These are phyloP conservation scores for Begonia peltatifolia DNA, from an alignment of 306 rosid genomes.

Conservation along the genomic window DNA sequence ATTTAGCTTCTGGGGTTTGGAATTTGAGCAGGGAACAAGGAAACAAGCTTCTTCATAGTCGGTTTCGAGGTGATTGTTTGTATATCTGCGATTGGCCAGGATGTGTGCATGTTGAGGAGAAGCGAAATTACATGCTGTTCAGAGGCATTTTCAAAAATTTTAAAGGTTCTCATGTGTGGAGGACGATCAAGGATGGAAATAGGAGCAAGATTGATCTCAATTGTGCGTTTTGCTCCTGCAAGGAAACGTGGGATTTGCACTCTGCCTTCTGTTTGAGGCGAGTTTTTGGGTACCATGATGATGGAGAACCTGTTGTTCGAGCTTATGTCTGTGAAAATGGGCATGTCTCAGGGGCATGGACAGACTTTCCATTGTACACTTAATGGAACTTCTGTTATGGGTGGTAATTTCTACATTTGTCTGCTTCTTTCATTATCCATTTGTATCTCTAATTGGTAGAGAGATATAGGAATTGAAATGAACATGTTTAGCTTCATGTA, in stretches of 20 bases:
- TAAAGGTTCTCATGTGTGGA: constrained; percentile 64
- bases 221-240: constrained; percentile 62
- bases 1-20: constrained; percentile 70
- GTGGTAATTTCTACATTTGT: background rate
- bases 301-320: constrained; percentile 86
- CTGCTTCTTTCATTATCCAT: background rate
- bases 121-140: constrained; percentile 63
- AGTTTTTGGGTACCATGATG: constrained; percentile 68
- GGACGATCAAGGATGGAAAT: constrained; percentile 58
- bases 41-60: constrained; percentile 59
- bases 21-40: constrained; percentile 72
- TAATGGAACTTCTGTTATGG: constrained; percentile 7
- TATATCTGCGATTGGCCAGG: constrained; percentile 92
- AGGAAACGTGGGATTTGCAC: constrained; percentile 78
- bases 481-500: background rate
- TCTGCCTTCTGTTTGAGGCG: constrained; percentile 77
- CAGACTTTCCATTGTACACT: constrained; percentile 65
- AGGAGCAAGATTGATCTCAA: constrained; percentile 41
- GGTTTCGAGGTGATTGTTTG: constrained; percentile 64
- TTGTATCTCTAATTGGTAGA: background rate
- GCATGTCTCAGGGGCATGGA: constrained; percentile 98
- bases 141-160: constrained; percentile 80
- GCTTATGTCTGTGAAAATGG: constrained; percentile 94
- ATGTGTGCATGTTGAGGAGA: constrained; percentile 74
- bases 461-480: background rate